phyloP scores from a whole-genome alignment of 2,329 filamentous ascomycete genomes.

The Cladosporium sphaerospermum region DNA sequence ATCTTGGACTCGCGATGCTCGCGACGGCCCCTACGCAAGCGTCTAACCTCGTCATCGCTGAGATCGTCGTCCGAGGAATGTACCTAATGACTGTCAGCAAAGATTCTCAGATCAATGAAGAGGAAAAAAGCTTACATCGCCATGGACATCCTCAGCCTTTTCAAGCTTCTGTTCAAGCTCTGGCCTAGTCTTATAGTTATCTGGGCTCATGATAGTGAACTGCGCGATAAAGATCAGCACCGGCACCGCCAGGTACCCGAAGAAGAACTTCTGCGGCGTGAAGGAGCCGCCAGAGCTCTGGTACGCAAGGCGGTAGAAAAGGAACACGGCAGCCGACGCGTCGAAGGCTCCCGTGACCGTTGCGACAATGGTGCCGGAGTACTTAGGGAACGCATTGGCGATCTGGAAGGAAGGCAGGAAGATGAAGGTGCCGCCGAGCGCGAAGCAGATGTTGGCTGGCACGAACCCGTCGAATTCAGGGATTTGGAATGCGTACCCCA shows the following conservation, averaged over 20 bases:
- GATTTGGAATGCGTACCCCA: constrained; percentile 60
- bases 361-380: constrained; percentile 43
- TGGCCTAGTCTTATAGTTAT: constrained; percentile 51
- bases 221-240: constrained; percentile 37
- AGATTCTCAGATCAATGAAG: neutral
- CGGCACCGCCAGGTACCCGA: constrained; percentile 41
- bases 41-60: constrained; percentile 50
- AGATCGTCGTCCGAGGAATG: constrained; percentile 55
- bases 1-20: constrained; percentile 58
- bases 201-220: constrained; percentile 39
- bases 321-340: constrained; percentile 43
- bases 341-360: constrained; percentile 46
- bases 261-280: constrained; percentile 43
- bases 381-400: constrained; percentile 44
- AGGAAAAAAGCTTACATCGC: constrained; percentile 26
- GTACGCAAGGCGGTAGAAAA: constrained; percentile 44
- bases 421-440: constrained; percentile 44
- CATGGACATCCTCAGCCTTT: constrained; percentile 53
- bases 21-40: constrained; percentile 47
- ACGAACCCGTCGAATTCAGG: constrained; percentile 62
- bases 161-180: constrained; percentile 77
- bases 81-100: constrained; percentile 19
- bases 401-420: constrained; percentile 48
- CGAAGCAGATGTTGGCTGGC: constrained; percentile 42
- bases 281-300: constrained; percentile 37